Percentiles rank a stretch among this genome's conserved stretches.
Evolutionary conservation across 129 eudicot genomes (phyloP).

Genomic region (Deinandra increscens): DNA sequence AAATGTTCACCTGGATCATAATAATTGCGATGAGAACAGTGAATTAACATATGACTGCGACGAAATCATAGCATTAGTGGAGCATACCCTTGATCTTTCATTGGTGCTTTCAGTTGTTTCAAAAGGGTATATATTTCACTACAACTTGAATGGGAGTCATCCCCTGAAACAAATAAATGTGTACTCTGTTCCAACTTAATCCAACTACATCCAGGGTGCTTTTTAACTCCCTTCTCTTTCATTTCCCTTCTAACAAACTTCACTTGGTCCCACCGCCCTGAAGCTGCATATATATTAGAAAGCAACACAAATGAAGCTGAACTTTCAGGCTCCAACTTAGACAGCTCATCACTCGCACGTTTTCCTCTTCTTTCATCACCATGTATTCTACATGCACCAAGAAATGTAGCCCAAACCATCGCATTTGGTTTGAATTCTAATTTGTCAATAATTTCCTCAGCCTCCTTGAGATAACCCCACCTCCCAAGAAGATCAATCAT

Average conservation of each 20-base stretch:
- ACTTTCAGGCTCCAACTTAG: conserved; percentile 64
- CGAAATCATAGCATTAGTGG: background rate
- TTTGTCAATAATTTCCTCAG: conserved; percentile 56
- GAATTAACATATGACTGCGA: background rate
- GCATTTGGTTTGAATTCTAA: conserved; percentile 61
- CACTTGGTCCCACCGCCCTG: conserved; percentile 79
- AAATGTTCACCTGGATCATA: background rate
- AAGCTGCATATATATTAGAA: conserved; percentile 81
- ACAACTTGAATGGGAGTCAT: conserved; percentile 38
- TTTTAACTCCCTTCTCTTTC: conserved; percentile 63
- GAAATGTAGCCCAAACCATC: conserved; percentile 82
- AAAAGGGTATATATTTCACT: conserved; percentile 41
- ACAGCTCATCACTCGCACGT: conserved; percentile 69
- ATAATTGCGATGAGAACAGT: background rate
- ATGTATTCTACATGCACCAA: conserved; percentile 78
- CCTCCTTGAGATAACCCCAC: conserved; percentile 83
- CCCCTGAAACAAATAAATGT: conserved; percentile 47
- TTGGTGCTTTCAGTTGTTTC: conserved; percentile 39
- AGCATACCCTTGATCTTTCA: conserved; percentile 40
- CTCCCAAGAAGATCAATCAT: conserved; percentile 92
- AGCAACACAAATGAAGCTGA: conserved; percentile 85
- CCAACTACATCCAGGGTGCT: conserved; percentile 80
- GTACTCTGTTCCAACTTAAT: conserved; percentile 43
- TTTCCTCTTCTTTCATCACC: conserved; percentile 82
- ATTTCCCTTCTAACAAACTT: conserved; percentile 63